Conservation (phyloP, 1,139 yeast genomes). For the Geotrichum siamense region DNA sequence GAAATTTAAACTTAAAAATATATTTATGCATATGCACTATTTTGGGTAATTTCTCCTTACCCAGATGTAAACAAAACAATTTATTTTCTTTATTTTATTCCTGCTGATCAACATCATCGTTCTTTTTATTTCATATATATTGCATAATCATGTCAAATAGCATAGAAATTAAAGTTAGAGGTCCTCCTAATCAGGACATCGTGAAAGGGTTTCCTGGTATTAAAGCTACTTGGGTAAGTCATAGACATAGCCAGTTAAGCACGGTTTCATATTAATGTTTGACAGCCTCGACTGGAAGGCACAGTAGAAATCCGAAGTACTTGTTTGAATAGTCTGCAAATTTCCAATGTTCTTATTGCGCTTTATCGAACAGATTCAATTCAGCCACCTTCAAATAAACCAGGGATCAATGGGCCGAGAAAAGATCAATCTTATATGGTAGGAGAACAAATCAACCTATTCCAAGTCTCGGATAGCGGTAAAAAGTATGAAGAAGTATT, state of each 20-base stretch:
- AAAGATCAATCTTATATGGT: slow-evolving; percentile 35
- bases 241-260: not conserved
- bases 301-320: slow-evolving; percentile 35
- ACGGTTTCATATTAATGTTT: not conserved
- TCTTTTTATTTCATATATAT: not conserved
- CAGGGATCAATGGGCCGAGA: slow-evolving; percentile 30
- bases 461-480: slow-evolving; percentile 25
- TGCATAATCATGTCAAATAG: slow-evolving; percentile 17
- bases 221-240: slow-evolving; percentile 35
- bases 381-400: slow-evolving; percentile 32
- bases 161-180: slow-evolving; percentile 34
- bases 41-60: too few relatives aligned
- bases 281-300: slow-evolving; percentile 36
- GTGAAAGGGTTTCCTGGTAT: slow-evolving; percentile 40
- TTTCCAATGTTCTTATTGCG: slow-evolving; percentile 33
- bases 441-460: slow-evolving; percentile 30
- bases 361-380: slow-evolving; percentile 37
- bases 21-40: too few relatives aligned
- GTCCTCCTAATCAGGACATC: slow-evolving; percentile 38
- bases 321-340: slow-evolving; percentile 25
- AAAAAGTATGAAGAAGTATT: slow-evolving; percentile 26
- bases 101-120: not conserved
- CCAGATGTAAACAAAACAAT: not conserved
- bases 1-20: too few relatives aligned
- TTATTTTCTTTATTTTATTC: not conserved